A percentile compares a stretch with the other conserved stretches of the same genome.
Conservation (phyloP, 2,329 filamentous ascomycete genomes). For the Cephalotrichum gorgonifer region DNA sequence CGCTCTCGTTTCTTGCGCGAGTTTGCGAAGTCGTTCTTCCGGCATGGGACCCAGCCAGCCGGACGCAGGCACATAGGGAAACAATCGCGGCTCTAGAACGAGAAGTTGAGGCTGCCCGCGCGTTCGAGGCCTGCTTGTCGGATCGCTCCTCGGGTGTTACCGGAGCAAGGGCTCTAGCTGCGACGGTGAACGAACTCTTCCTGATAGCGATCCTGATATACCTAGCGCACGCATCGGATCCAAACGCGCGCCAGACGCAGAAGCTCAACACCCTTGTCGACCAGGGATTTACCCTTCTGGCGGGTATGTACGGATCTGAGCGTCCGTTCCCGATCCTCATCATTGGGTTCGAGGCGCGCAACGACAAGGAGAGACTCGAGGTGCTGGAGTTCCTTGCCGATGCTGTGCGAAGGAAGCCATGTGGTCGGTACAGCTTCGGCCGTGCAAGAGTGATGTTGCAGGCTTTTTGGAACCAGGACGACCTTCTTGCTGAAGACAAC, state of each 20-base stretch:
- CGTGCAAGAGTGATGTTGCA: no score
- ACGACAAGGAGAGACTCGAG: not conserved
- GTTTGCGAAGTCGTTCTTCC: not conserved
- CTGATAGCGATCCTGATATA: conserved; percentile 18
- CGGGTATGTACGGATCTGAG: not conserved
- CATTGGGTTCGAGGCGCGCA: not conserved
- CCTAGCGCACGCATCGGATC: conserved; percentile 14
- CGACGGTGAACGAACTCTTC: conserved; percentile 13
- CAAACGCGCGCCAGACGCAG: conserved; percentile 3
- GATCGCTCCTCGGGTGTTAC: not conserved
- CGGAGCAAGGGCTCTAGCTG: not conserved
- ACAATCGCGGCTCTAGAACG: not conserved
- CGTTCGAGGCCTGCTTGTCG: no score
- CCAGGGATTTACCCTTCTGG: conserved; percentile 15
- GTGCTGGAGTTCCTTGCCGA: not conserved
- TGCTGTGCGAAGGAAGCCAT: no score
- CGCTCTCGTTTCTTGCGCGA: not conserved
- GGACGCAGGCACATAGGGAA: not conserved
- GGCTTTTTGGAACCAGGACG: not conserved
- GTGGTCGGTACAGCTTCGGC: no score
- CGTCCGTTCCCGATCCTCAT: not conserved
- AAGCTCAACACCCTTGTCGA: conserved; percentile 12
- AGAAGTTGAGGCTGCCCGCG: not conserved
- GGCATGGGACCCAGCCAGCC: not conserved
- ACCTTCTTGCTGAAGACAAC: not conserved